Evolutionary conservation across 1,139 yeast species (phyloP).

Genomic region (Nakaseomyces uthaithaninus): DNA sequence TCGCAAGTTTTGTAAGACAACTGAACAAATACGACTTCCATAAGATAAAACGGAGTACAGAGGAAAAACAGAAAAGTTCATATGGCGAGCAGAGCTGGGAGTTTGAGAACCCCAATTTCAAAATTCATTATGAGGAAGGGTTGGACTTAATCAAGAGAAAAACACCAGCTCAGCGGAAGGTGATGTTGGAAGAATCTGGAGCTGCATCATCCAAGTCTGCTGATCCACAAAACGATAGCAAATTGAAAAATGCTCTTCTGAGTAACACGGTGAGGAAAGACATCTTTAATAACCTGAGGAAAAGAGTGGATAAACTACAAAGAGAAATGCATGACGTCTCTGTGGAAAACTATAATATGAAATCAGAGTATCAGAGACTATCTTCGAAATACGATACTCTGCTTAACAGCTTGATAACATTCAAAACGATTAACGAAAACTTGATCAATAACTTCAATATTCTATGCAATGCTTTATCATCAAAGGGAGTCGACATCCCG

Average conservation of each 20-base stretch:
- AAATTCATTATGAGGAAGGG: conserved; percentile 39
- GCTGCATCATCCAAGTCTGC: background rate
- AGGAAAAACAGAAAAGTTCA: conserved; percentile 41
- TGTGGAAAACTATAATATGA: conserved; percentile 37
- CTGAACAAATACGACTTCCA: conserved; percentile 98
- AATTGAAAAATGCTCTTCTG: conserved; percentile 11
- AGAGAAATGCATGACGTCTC: conserved; percentile 40
- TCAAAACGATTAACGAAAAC: conserved; percentile 51
- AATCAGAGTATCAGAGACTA: conserved; percentile 39
- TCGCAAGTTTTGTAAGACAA: conserved; percentile 91
- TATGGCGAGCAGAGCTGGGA: conserved; percentile 86
- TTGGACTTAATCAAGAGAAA: conserved; percentile 30
- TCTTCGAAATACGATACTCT: conserved; percentile 57
- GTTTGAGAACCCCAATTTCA: conserved; percentile 84
- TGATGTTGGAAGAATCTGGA: conserved; percentile 6
- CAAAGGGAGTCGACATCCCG: conserved; percentile 61
- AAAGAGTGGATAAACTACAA: conserved; percentile 33
- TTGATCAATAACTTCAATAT: conserved; percentile 44
- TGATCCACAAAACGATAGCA: conserved; percentile 2
- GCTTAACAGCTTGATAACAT: conserved; percentile 49
- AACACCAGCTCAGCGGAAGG: conserved; percentile 50
- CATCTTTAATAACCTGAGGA: conserved; percentile 22
- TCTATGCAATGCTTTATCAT: conserved; percentile 43
- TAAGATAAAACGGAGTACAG: conserved; percentile 51
- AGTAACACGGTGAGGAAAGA: conserved; percentile 24